Conservation (phyloP, 2,329 filamentous ascomycete species). For the Hysterium pulicare region DNA sequence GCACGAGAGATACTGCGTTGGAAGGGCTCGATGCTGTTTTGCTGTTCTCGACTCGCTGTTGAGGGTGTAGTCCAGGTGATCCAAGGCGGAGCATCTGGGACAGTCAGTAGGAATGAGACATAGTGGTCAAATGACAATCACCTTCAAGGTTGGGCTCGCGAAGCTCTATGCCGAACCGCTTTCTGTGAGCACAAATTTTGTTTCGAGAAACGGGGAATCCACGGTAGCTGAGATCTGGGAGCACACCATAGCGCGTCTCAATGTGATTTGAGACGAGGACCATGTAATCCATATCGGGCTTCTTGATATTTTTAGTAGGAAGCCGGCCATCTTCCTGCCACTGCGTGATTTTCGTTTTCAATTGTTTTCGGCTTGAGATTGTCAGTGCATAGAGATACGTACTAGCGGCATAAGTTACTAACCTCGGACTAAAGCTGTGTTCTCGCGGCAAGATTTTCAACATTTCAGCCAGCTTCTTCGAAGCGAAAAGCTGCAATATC, state of each 20-base stretch:
- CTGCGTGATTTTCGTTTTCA: neutral
- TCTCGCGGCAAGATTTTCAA: neutral
- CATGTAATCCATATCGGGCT: neutral
- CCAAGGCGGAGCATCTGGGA: too few species aligned
- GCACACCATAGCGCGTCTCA: too few species aligned
- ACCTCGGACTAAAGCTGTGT: neutral
- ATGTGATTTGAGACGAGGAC: neutral
- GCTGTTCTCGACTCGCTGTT: too few species aligned
- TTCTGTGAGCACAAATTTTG: neutral
- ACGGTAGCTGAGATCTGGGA: too few species aligned
- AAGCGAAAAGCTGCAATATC: neutral
- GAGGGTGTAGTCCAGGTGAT: too few species aligned
- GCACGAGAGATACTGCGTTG: too few species aligned
- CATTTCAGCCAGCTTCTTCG: neutral
- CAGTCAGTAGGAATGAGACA: too few species aligned
- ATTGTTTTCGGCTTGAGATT: neutral
- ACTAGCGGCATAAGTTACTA: neutral
- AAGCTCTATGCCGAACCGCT: too few species aligned
- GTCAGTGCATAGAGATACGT: neutral
- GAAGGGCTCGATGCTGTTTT: too few species aligned
- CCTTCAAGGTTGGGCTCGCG: too few species aligned
- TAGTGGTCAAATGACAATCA: too few species aligned
- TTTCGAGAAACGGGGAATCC: neutral
- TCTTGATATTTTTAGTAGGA: neutral
- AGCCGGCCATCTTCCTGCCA: neutral